Base-by-base conservation (phyloP, 768 basidiomycete species). In the Polyporus arcularius region DNA sequence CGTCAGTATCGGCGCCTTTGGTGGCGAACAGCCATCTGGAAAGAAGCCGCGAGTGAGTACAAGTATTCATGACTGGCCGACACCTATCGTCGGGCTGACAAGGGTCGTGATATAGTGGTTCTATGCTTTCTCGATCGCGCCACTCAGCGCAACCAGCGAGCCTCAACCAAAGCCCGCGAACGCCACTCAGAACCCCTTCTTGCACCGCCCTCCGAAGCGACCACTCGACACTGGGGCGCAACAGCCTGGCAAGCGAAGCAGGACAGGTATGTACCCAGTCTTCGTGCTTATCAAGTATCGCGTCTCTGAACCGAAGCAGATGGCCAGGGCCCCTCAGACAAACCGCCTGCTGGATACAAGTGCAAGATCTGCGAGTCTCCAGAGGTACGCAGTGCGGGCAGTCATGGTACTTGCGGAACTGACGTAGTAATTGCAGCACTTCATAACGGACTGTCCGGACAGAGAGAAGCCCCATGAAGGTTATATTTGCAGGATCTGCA, bases 101-200 rank as follows among this genome's bases (percentile, higher is more conserved):
- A 38, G 35, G 55, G 45, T 30, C 60, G 35, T 11, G 35, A 35
- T 58, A 18, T 66, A 98, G 96, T 98, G 94, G 90, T 98, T 97
- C 76, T 99, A 99, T 75, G 97, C 97, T 2, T 98, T 98, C 74
- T 87, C 85, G 28, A 90, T 99, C 53, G 74, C 84, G 0, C 86
- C 92, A 2, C 46, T 72, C 76, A 38, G 61, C 26, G 67, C 78
- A 4, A 65, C 72, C 28, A 73, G 70, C 11, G 72, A 75, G 15
- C 69, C 77, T 8, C 67, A 70, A 14, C 70, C 78, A 18, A 79
- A 69, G 4, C 90, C 91, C 15, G 68, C 80, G 0, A 92, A 93
- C 68, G 74, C 80, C 1, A 90, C 91, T 0, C 77, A 77, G 63
- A 94, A 93, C 71, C 91, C 91, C 1, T 92, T 90, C 69, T 65